Evolutionary conservation across 805 yeast genomes (phyloP).

Genomic region (Hanseniaspora jakobsenii): DNA sequence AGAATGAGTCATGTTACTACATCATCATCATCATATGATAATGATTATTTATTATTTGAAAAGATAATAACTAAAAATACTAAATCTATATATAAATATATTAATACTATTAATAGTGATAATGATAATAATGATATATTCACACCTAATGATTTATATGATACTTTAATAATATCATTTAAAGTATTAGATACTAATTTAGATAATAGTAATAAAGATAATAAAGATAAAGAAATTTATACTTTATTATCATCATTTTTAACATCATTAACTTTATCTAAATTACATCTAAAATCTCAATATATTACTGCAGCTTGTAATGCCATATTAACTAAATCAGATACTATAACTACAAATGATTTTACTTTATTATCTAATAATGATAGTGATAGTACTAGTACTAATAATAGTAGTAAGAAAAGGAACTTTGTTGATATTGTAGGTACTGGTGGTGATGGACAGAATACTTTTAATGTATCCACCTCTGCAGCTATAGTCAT

Average conservation of each 20-base stretch:
- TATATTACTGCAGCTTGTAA: conserved; percentile 77
- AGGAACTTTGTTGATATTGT: conserved; percentile 69
- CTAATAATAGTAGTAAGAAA: no score
- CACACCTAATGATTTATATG: conserved; percentile 50
- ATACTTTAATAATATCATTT: conserved; percentile 51
- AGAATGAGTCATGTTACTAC: no score
- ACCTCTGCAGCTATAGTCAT: conserved; percentile 91
- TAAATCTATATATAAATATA: no score
- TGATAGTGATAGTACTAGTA: no score
- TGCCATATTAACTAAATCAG: conserved; percentile 57
- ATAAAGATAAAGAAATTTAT: not conserved
- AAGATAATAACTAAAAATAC: no score
- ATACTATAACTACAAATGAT: conserved; percentile 35
- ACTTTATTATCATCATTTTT: conserved; percentile 39
- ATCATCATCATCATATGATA: no score
- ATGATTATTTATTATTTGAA: no score
- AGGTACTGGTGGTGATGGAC: conserved; percentile 99
- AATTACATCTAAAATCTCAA: conserved; percentile 69
- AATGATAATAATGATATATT: conserved; percentile 32
- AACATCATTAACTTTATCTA: conserved; percentile 59
- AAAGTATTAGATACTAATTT: conserved; percentile 23
- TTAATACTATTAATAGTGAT: no score
- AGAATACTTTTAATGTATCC: conserved; percentile 90
- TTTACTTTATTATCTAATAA: conserved; percentile 34
- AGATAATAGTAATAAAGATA: no score